A percentile compares a stretch with the other conserved stretches of the same genome.
Evolutionary conservation across 768 basidiomycete species (phyloP).

Genomic region (Suillus subaureus): DNA sequence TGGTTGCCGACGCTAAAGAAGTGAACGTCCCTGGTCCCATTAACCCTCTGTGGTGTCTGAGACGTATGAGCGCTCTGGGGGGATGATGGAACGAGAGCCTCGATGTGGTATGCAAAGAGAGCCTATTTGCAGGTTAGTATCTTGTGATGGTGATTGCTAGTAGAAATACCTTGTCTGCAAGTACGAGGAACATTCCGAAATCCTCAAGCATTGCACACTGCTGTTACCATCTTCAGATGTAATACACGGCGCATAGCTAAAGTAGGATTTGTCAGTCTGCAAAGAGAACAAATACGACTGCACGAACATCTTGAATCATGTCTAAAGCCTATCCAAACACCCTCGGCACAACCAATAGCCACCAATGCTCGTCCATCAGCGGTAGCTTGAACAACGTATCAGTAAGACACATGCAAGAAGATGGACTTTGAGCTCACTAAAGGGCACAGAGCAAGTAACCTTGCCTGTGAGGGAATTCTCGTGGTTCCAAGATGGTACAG

Average conservation of each 20-base stretch:
- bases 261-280: constrained; percentile 13
- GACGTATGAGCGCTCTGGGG: constrained; percentile 65
- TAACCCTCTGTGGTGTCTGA: constrained; percentile 88
- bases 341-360: constrained; percentile 93
- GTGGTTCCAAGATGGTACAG: constrained; percentile 60
- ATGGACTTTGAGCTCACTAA: constrained; percentile 51
- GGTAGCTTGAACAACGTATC: constrained; percentile 53
- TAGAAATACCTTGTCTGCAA: constrained; percentile 78
- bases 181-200: constrained; percentile 93
- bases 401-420: background rate
- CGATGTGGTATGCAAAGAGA: constrained; percentile 92
- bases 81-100: constrained; percentile 91
- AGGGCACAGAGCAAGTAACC: constrained; percentile 95
- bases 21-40: constrained; percentile 88
- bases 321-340: constrained; percentile 93
- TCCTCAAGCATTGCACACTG: constrained; percentile 96
- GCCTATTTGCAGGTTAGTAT: constrained; percentile 45
- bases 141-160: background rate
- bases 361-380: constrained; percentile 84
- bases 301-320: constrained; percentile 82
- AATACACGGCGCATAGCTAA: constrained; percentile 90
- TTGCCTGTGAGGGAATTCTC: constrained; percentile 77
- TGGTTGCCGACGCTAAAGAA: constrained; percentile 95
- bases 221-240: constrained; percentile 90
- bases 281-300: constrained; percentile 5